Evolutionary conservation across 768 basidiomycete species (phyloP), one percentile per base, ranked within the genome.

Genomic region (Rhizopogon roseolus): DNA sequence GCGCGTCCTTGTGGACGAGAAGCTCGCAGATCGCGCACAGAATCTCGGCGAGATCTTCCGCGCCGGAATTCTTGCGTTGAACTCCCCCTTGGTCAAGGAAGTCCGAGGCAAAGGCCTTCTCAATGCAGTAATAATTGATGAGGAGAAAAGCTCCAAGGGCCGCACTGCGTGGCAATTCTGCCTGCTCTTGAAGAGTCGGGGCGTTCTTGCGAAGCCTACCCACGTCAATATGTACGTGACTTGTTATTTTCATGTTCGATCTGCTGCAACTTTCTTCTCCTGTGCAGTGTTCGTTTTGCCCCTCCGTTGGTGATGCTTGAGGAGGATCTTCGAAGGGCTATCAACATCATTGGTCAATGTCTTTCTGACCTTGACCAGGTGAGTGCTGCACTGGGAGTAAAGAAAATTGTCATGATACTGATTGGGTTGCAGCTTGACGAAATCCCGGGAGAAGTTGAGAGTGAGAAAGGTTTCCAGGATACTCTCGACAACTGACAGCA

Each of bases 161-260:
- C 75, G 93, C 49, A 86, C 90, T 1, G 97, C 95, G 5, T 99
- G 96, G 97, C 92, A 98, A 68, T 77, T 98, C 50, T 98, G 97
- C 71, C 66, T 98, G 65, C 69, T 98, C 63, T 71, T 98, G 68
- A 96, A 95, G 85, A 86, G 85, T 60, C 81, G 90, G 43, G 93
- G 94, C 4, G 81, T 98, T 52, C 74, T 99, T 58, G 96, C 95
- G 28, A 98, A 99, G 77, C 95, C 97, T 11, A 98, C 96, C 0
- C 94, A 97, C 64, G 81, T 86, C 27, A 96, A 96, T 70, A 93
- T 91, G 93, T 95, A 62, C 62, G 92, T 77, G 40, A 16, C 39
- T 39, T 29, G 6, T 13, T 10, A 7, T 50, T 37, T 7, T 13
- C 3, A 22, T 22, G 36, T 29, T 37, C 5, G 22, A 42, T 29